phyloP scores from a whole-genome alignment of 208 protist genomes.

The Strigomonas culicis region DNA sequence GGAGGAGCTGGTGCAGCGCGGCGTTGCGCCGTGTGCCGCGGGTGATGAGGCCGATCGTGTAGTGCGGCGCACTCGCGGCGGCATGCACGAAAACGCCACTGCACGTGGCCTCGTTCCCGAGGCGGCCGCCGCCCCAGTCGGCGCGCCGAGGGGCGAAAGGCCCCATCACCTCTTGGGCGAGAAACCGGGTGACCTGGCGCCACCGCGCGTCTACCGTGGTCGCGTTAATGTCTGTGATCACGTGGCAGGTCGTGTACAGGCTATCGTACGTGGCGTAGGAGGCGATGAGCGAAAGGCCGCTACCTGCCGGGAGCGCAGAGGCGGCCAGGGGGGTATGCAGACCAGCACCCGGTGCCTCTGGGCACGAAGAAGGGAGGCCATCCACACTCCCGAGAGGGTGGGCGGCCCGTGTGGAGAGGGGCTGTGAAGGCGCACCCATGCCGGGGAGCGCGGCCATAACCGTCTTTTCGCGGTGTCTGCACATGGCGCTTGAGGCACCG shows the following conservation, averaged over 20 bases:
- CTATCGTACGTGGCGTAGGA: neutral
- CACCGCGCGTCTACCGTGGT: neutral
- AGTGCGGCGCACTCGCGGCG: neutral
- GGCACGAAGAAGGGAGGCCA: no score
- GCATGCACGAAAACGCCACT: slow-evolving; percentile 38
- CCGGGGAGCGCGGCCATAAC: no score
- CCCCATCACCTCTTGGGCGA: neutral
- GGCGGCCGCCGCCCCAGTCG: neutral
- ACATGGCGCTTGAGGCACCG: no score
- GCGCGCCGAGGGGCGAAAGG: neutral
- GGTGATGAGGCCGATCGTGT: slow-evolving; percentile 49
- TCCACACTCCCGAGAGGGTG: no score
- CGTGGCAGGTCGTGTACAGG: neutral
- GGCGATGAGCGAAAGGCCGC: slow-evolving; percentile 1
- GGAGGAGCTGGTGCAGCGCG: slow-evolving; percentile 15
- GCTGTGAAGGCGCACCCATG: no score
- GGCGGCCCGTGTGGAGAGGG: no score
- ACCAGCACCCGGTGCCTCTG: no score
- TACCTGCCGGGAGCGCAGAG: neutral
- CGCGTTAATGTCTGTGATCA: no score
- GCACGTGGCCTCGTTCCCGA: neutral
- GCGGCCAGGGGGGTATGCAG: no score
- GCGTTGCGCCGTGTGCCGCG: slow-evolving; percentile 11
- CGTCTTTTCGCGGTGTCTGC: no score
- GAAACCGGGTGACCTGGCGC: neutral